Percentiles rank a stretch among this genome's conserved stretches.
Evolutionary conservation across 768 basidiomycete genomes (phyloP).

Genomic region (Rhizopogon vulgaris): DNA sequence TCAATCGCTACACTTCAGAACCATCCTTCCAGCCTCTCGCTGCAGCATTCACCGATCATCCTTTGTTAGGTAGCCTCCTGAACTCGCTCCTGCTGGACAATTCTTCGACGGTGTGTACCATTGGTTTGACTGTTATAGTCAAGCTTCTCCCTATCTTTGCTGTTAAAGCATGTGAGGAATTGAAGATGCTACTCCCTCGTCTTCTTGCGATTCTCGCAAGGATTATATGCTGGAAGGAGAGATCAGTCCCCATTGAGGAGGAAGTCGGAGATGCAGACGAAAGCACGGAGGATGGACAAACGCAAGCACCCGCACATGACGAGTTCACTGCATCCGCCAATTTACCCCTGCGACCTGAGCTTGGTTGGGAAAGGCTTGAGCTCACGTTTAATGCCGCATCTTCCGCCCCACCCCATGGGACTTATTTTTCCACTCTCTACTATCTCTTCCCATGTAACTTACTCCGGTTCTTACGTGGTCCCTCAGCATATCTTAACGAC

Average conservation of each 20-base stretch:
- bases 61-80: conserved; percentile 59
- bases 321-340: conserved; percentile 30
- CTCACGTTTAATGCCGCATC: conserved; percentile 50
- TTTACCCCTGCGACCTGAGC: conserved; percentile 43
- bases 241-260: conserved; percentile 35
- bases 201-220: conserved; percentile 65
- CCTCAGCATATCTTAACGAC: conserved; percentile 55
- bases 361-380: conserved; percentile 67
- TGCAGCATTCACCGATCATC: conserved; percentile 49
- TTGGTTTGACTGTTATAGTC: conserved; percentile 56
- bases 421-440: conserved; percentile 75
- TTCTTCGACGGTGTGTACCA: conserved; percentile 64
- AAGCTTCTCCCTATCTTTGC: conserved; percentile 75
- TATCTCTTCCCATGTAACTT: conserved; percentile 90
- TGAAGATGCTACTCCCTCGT: conserved; percentile 57
- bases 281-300: not conserved
- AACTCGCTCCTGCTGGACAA: conserved; percentile 67
- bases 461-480: conserved; percentile 69
- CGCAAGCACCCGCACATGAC: conserved; percentile 11
- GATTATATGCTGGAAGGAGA: conserved; percentile 69
- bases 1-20: conserved; percentile 56
- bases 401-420: conserved; percentile 52
- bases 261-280: conserved; percentile 23
- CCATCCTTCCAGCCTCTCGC: conserved; percentile 45
- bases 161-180: conserved; percentile 46